phyloP scores from a whole-genome alignment of 768 basidiomycete genomes.

The Auricularia heimuer region DNA sequence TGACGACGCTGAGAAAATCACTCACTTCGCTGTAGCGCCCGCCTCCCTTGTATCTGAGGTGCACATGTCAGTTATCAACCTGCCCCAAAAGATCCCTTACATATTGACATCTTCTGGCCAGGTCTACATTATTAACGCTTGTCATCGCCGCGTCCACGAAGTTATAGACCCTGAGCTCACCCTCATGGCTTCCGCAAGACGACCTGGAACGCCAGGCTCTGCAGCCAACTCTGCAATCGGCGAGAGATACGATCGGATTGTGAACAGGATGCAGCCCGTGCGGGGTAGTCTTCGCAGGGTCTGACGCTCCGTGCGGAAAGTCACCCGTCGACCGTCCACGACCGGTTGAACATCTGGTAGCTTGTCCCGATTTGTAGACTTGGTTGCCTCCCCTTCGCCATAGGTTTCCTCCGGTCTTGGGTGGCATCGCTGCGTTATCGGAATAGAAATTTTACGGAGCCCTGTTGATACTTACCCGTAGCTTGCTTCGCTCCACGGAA shows the following conservation, averaged over 20 bases:
- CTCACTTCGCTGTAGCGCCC: constrained; percentile 21
- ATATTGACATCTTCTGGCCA: constrained; percentile 55
- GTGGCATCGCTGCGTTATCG: background rate
- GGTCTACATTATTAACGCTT: constrained; percentile 17
- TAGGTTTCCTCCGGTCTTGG: background rate
- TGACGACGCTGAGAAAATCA: background rate
- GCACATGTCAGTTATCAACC: background rate
- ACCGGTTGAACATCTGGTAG: background rate
- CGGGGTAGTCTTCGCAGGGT: constrained; percentile 52
- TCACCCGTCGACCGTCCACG: constrained; percentile 27
- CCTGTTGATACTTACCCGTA: background rate
- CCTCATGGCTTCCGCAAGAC: constrained; percentile 52
- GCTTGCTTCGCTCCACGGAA: background rate
- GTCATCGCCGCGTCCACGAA: background rate
- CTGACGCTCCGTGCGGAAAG: constrained; percentile 56
- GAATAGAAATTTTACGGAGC: background rate
- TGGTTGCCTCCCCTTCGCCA: background rate
- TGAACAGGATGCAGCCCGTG: constrained; percentile 58
- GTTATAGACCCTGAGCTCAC: background rate
- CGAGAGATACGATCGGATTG: constrained; percentile 55
- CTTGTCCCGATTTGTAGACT: background rate
- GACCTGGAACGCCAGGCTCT: constrained; percentile 50
- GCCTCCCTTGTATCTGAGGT: constrained; percentile 26
- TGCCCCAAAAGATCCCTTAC: constrained; percentile 33
- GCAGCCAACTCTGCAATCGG: constrained; percentile 40